Conservation (phyloP, 805 yeast species). For the Nematodospora valgi region DNA sequence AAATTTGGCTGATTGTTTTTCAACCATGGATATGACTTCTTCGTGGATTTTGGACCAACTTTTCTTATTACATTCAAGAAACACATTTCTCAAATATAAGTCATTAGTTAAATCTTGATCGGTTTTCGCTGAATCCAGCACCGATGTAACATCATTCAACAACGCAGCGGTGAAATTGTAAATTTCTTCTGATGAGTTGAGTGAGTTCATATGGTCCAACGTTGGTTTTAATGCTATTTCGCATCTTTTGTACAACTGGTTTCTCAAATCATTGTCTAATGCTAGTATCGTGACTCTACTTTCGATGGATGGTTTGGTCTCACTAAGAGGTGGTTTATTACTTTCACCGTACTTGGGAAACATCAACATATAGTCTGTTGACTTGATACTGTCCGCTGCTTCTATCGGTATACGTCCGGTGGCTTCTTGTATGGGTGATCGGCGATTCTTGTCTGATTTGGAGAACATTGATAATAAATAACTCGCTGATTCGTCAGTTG, state of each 20-base stretch:
- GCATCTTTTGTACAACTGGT: constrained; percentile 4
- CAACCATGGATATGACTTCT: constrained; percentile 16
- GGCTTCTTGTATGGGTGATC: too few relatives aligned
- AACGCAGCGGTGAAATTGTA: constrained; percentile 12
- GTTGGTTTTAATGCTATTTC: constrained; percentile 19
- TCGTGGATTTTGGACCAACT: constrained; percentile 14
- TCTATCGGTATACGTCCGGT: too few relatives aligned
- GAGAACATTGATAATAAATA: too few relatives aligned
- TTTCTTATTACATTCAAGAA: not conserved
- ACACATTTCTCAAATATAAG: constrained; percentile 8
- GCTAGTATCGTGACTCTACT: too few relatives aligned
- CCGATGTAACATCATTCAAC: constrained; percentile 12
- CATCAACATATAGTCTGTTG: too few relatives aligned
- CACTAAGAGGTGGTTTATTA: too few relatives aligned
- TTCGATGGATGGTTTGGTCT: too few relatives aligned
- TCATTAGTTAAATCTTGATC: constrained; percentile 6
- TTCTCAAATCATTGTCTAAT: constrained; percentile 1
- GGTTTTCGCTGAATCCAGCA: constrained; percentile 10
- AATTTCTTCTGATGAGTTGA: constrained; percentile 7
- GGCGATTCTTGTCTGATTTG: too few relatives aligned
- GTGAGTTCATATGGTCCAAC: constrained; percentile 15
- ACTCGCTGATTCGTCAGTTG: not conserved
- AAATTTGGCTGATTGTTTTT: constrained; percentile 10
- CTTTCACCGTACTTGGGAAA: too few relatives aligned
- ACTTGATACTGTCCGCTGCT: too few relatives aligned